Conservation (phyloP, 345 rosid genomes). For the Raphanus sativus region DNA sequence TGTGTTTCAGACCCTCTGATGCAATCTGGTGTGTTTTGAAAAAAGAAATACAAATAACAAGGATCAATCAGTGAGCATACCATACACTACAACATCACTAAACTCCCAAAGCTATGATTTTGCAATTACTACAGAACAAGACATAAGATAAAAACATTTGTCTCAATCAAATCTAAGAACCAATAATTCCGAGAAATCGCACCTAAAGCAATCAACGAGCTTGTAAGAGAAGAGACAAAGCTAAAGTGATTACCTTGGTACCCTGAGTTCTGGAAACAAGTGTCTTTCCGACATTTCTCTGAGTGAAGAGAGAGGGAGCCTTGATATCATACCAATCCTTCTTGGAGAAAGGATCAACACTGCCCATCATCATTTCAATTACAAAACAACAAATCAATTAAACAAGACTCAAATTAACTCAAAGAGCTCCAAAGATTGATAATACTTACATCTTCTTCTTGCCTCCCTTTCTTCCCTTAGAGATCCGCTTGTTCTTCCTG, state of each 20-base stretch:
- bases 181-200: neutral
- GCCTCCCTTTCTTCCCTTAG: conserved; percentile 96
- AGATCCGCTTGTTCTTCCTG: conserved; percentile 95
- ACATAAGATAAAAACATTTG: neutral
- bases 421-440: neutral
- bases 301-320: conserved; percentile 74
- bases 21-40: conserved; percentile 59
- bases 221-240: neutral
- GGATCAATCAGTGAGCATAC: too few species aligned
- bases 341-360: conserved; percentile 91
- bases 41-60: neutral
- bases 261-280: conserved; percentile 96
- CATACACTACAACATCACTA: neutral
- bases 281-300: conserved; percentile 80
- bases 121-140: neutral
- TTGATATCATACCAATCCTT: conserved; percentile 98
- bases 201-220: neutral
- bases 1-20: conserved; percentile 90
- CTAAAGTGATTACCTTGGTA: conserved; percentile 58
- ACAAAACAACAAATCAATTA: neutral
- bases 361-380: conserved; percentile 17
- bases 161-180: neutral
- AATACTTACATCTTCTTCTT: conserved; percentile 91
- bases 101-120: neutral
- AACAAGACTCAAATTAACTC: neutral